Evolutionary conservation across 1,284 basidiomycete species (phyloP).

Genomic region (Ceratobasidium sp.): DNA sequence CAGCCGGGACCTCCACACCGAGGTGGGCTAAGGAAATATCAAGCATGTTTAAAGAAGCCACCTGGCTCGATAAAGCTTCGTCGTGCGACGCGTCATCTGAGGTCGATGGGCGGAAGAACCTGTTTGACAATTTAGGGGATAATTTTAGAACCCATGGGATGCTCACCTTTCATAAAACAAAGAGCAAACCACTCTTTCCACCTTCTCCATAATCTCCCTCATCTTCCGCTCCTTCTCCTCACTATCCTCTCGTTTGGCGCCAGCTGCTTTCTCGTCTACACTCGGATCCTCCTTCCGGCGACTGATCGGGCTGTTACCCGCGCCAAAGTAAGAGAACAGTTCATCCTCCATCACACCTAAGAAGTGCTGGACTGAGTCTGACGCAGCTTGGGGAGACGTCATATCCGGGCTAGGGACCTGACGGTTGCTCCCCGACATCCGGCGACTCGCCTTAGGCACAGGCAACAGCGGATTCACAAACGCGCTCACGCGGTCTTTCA

Average conservation of each 20-base stretch:
- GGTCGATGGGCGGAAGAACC: slow-evolving; percentile 70
- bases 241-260: slow-evolving; percentile 46
- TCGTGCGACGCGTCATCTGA: slow-evolving; percentile 88
- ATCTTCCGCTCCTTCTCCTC: slow-evolving; percentile 49
- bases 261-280: slow-evolving; percentile 52
- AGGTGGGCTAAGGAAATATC: slow-evolving; percentile 88
- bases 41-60: slow-evolving; percentile 89
- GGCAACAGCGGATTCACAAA: slow-evolving; percentile 44
- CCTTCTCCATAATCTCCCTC: slow-evolving; percentile 71
- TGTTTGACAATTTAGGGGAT: slow-evolving; percentile 48
- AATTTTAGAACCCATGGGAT: not conserved
- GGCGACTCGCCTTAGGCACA: slow-evolving; percentile 26
- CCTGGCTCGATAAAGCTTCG: slow-evolving; percentile 84
- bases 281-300: slow-evolving; percentile 47
- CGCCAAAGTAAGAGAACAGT: slow-evolving; percentile 55
- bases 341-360: slow-evolving; percentile 70
- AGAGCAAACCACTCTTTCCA: slow-evolving; percentile 75
- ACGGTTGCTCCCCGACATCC: slow-evolving; percentile 2
- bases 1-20: slow-evolving; percentile 71
- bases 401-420: slow-evolving; percentile 41
- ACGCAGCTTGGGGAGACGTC: slow-evolving; percentile 38
- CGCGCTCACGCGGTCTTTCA: slow-evolving; percentile 66
- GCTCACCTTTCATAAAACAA: slow-evolving; percentile 77
- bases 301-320: slow-evolving; percentile 45
- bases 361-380: slow-evolving; percentile 77